Base-by-base conservation (phyloP, 1,139 yeast genomes). In the Yamadazyma songkhlaensis region DNA sequence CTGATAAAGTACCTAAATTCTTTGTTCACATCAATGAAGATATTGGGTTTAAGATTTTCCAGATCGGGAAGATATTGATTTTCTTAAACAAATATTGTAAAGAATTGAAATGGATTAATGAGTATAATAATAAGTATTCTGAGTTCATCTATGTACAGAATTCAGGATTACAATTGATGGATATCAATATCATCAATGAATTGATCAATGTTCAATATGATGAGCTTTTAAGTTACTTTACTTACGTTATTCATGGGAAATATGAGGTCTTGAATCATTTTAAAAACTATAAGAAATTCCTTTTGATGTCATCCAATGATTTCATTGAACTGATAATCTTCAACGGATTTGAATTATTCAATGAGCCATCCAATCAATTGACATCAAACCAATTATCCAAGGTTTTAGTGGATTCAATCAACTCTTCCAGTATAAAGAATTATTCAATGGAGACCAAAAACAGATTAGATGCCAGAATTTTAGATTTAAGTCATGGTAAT, bases 391-490 rank as follows among this genome's bases (percentile, higher is more conserved):
- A 81, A 38, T 62, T 90, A 32, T 78, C 90, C 1, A 73, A 77
- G 24, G 64, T 84, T 5, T 61, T 90, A 35, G 79, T 75, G 36
- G 82, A 84, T 2, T 80, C 96, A 0, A 74, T 89, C 4, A 66
- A 75, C 10, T 67, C 70, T 15, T 81, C 95, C 0, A 79, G 88
- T 12, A 65, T 86, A 2, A 70, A 72, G 41, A 63, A 67, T 46
- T 66, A 72, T 35, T 46, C 47, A 9, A 10, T 6, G 1, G 50
- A 50, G 15, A 55, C 50, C 31, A 50, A 56, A 20, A 46, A 54
- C 25, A 64, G 88, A 36, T 56, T 92, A 12, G 97, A 92, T 64
- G 96, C 96, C 0, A 68, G 96, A 33, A 72, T 90, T 34, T 68
- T 89, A 35, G 90, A 80, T 42, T 63, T 82, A 28, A 53, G 57